Conservation (phyloP, 805 yeast species). For the Yamadazyma olivae region DNA sequence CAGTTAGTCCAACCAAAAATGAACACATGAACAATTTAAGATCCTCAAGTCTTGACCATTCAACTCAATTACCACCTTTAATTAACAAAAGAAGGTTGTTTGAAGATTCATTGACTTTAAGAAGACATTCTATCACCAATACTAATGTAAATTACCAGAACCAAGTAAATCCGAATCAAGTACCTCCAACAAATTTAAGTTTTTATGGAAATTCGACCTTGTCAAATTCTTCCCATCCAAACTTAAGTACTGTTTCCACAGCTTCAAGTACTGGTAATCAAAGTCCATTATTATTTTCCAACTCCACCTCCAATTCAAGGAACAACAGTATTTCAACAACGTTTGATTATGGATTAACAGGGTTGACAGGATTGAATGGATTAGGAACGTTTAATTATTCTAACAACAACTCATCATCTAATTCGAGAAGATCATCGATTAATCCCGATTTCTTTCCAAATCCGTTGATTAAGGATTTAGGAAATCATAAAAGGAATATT, state of each 20-base stretch:
- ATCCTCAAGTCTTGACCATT: conserved; percentile 25
- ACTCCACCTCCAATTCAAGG: conserved; percentile 34
- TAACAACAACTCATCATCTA: conserved; percentile 22
- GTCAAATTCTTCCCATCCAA: conserved; percentile 19
- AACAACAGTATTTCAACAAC: conserved; percentile 37
- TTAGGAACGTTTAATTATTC: conserved; percentile 8
- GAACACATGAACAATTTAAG: conserved; percentile 7
- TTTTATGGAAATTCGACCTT: conserved; percentile 2
- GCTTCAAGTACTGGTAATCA: conserved; percentile 7
- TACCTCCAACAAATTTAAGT: conserved; percentile 2
- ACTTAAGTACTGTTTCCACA: conserved; percentile 10
- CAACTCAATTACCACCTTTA: conserved; percentile 19
- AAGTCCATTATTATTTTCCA: conserved; percentile 20
- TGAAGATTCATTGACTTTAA: conserved; percentile 19
- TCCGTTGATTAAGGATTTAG: conserved; percentile 25
- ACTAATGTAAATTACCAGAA: conserved; percentile 10
- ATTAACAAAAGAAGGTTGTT: conserved; percentile 24
- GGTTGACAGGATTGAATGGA: not conserved
- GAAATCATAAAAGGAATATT: conserved; percentile 19
- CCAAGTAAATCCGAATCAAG: conserved; percentile 7
- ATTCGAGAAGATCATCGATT: conserved; percentile 39
- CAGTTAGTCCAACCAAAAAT: conserved; percentile 5
- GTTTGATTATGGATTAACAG: conserved; percentile 15
- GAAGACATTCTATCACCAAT: conserved; percentile 25
- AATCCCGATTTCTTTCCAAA: conserved; percentile 45